phyloP scores from a whole-genome alignment of 805 yeast species.

The Sungouiella blattae region DNA sequence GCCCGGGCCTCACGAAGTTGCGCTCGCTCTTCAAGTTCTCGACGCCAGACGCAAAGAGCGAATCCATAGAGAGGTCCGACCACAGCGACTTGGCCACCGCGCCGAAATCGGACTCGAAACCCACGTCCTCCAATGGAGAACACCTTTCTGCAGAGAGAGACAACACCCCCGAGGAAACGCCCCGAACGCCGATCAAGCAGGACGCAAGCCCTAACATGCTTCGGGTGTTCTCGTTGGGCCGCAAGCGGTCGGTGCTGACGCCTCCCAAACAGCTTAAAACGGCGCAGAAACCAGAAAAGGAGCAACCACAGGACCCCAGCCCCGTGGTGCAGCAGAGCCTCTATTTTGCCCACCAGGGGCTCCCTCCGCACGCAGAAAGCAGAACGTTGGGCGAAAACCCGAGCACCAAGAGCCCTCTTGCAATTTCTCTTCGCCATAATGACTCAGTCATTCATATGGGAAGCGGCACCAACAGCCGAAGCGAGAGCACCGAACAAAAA shows the following conservation, averaged over 20 bases:
- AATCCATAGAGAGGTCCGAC: neutral
- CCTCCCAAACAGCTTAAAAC: conserved; percentile 5
- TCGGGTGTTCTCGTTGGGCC: conserved; percentile 6
- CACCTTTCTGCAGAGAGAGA: no score
- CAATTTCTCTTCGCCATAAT: conserved; percentile 38
- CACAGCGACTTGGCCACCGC: neutral
- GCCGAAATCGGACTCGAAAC: neutral
- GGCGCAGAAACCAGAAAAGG: conserved; percentile 7
- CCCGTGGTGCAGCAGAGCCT: conserved; percentile 38
- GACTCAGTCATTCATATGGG: conserved; percentile 33
- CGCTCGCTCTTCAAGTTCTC: conserved; percentile 5
- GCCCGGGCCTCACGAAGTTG: conserved; percentile 5
- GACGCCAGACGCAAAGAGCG: conserved; percentile 5
- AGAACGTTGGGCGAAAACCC: neutral
- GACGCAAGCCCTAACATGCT: conserved; percentile 4
- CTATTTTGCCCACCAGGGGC: conserved; percentile 56
- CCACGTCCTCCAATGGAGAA: no score
- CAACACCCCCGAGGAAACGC: no score
- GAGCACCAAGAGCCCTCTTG: conserved; percentile 19
- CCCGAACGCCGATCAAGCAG: neutral
- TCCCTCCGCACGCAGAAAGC: conserved; percentile 47
- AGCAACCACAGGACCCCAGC: conserved; percentile 11
- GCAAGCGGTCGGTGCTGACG: conserved; percentile 10
- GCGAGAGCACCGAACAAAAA: neutral
- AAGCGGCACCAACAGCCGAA: conserved; percentile 10